Evolutionary conservation across 352 stramenopile genomes (phyloP), one percentile per base, ranked within the genome.

Genomic region (Hyaloperonospora brassicae): DNA sequence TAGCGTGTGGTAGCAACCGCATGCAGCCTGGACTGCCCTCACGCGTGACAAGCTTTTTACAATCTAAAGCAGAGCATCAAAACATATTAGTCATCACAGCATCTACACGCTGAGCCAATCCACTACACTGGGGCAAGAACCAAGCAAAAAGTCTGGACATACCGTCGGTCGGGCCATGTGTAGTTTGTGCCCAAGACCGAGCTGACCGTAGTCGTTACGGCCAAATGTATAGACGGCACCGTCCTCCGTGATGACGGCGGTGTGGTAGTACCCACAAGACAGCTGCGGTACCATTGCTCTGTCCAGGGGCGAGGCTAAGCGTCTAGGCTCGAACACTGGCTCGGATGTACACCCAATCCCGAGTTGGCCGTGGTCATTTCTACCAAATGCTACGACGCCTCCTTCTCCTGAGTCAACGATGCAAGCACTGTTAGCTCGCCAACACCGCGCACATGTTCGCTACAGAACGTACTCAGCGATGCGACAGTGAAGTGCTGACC

Each of bases 281-380:
- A 97, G 54, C 47, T 92, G 78, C 10, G 71, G 61, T 11, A 95
- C 75, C 2, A 80, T 54, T 14, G 79, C 72, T n/a, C 57, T 64
- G 41, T 92, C 78, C n/a, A 95, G 60, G 6, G 67, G 68, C 2
- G 71, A 59, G 2, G 59, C 58, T 24, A 91, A 56, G 13, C 72
- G 63, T 3, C 73, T 68, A 2, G 86, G 83, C 30, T 71, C 54
- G 8, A 79, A 59, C 9, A 78, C 69, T 0, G 69, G 72, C 14
- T 72, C 58, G 0, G 79, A 84, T 8, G 54, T 47, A n/a, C 59
- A 54, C 2, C 84, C 72, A 10, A 97, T 43, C 1, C 89, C 91
- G 24, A 97, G 72, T 58, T 97, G 88, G 0, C 89, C 89, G 48
- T 96, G 85, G 25, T 97, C 89, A 59, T 97, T 97, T 68, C 96